Percentiles rank a stretch among this genome's conserved stretches.
These are phyloP conservation scores for Chaetomium sp. DNA, from an alignment of 2,329 filamentous ascomycete genomes.

Conservation along the genomic window DNA sequence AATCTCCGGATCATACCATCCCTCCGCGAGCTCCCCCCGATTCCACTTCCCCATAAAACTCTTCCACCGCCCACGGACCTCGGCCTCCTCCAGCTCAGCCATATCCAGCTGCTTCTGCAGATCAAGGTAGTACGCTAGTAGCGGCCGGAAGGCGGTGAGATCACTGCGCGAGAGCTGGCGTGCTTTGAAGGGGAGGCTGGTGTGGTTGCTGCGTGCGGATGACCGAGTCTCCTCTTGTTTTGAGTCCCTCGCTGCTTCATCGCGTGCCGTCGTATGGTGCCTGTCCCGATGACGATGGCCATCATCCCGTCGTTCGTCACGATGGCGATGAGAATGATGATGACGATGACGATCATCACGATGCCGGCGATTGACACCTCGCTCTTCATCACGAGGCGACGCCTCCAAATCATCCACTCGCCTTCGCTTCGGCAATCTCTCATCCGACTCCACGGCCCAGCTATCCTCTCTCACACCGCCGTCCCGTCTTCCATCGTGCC, in stretches of 20 bases:
- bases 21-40: constrained; percentile 73
- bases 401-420: no score
- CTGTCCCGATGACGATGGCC: background rate
- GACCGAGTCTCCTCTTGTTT: background rate
- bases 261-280: no score
- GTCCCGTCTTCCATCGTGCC: no score
- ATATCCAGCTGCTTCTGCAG: constrained; percentile 75
- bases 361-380: background rate
- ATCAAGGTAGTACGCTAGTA: constrained; percentile 81
- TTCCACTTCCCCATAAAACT: constrained; percentile 93
- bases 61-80: constrained; percentile 82
- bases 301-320: background rate
- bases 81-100: constrained; percentile 63
- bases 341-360: background rate
- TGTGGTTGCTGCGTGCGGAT: background rate
- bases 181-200: constrained; percentile 58
- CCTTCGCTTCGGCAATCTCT: no score
- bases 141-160: constrained; percentile 55
- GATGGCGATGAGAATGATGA: background rate
- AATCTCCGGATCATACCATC: constrained; percentile 85
- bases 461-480: no score
- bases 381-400: background rate
- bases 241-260: no score
- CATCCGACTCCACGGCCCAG: no score
- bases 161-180: constrained; percentile 61